Percentiles rank a stretch among this genome's conserved stretches.
Evolutionary conservation across 495 filamentous ascomycete species (phyloP).

Genomic region (Podospora didyma): DNA sequence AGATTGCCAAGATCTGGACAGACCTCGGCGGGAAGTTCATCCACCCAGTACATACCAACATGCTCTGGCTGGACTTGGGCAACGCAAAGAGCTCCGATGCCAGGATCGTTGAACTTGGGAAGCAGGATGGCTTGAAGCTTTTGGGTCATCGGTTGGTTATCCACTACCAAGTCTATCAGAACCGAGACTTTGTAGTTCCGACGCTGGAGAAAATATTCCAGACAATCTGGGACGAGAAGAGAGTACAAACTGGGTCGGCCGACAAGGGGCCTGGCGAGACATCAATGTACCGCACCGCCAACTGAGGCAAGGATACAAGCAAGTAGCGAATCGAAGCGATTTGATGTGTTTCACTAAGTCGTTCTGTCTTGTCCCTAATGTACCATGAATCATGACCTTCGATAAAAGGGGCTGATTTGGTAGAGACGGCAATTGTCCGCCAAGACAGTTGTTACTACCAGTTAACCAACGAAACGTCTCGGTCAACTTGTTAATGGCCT

Average conservation of each 20-base stretch:
- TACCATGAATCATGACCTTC: background rate
- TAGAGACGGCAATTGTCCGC: no score
- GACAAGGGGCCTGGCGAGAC: constrained; percentile 5
- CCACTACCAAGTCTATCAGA: constrained; percentile 59
- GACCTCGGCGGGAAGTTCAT: constrained; percentile 55
- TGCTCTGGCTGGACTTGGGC: constrained; percentile 86
- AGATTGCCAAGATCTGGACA: constrained; percentile 61
- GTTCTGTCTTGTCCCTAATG: background rate
- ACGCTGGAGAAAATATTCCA: constrained; percentile 47
- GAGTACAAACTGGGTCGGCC: background rate
- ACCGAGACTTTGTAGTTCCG: constrained; percentile 43
- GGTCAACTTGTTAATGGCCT: no score
- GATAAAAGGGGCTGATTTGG: no score
- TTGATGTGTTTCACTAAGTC: background rate
- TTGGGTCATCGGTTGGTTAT: constrained; percentile 54
- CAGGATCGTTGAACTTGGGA: constrained; percentile 44
- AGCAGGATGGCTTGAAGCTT: constrained; percentile 52
- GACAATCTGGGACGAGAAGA: constrained; percentile 27
- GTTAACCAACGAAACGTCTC: no score
- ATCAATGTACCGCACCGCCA: constrained; percentile 21
- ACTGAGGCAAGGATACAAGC: background rate
- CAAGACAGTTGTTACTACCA: no score
- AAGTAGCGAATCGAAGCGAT: no score
- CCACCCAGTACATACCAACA: constrained; percentile 79
- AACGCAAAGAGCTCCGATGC: constrained; percentile 38